These are phyloP conservation scores for Cercospora canescens DNA, from an alignment of 2,329 filamentous ascomycete genomes.

Conservation along the genomic window DNA sequence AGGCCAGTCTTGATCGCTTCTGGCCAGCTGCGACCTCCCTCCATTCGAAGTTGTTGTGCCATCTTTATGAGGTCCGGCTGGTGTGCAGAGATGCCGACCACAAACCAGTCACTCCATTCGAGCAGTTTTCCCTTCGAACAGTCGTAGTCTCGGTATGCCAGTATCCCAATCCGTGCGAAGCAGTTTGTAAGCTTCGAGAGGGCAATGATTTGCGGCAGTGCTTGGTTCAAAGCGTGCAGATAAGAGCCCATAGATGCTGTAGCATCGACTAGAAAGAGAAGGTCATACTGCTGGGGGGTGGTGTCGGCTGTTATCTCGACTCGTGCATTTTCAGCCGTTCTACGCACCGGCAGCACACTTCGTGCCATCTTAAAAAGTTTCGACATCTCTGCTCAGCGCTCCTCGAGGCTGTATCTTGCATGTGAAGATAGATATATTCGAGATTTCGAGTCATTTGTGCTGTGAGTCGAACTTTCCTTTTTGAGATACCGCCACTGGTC, in stretches of 20 bases:
- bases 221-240: slow-evolving; percentile 13
- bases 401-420: not conserved
- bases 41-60: slow-evolving; percentile 1
- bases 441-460: not conserved
- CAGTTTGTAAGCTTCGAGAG: slow-evolving; percentile 18
- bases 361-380: not conserved
- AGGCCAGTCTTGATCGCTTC: slow-evolving; percentile 22
- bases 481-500: not conserved
- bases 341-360: not conserved
- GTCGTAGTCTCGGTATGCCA: slow-evolving; percentile 19
- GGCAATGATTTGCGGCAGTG: slow-evolving; percentile 19
- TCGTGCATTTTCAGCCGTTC: not conserved
- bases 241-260: slow-evolving; percentile 17
- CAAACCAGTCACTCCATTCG: slow-evolving; percentile 17
- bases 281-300: slow-evolving; percentile 3
- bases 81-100: not conserved
- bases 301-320: not conserved
- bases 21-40: slow-evolving; percentile 7
- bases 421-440: not conserved
- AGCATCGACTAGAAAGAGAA: slow-evolving; percentile 20
- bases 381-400: not conserved
- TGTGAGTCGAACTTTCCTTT: not conserved
- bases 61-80: slow-evolving; percentile 8
- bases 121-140: slow-evolving; percentile 1
- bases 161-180: slow-evolving; percentile 16